phyloP scores from a whole-genome alignment of 805 yeast genomes.

The Candida pseudoglaebosa region DNA sequence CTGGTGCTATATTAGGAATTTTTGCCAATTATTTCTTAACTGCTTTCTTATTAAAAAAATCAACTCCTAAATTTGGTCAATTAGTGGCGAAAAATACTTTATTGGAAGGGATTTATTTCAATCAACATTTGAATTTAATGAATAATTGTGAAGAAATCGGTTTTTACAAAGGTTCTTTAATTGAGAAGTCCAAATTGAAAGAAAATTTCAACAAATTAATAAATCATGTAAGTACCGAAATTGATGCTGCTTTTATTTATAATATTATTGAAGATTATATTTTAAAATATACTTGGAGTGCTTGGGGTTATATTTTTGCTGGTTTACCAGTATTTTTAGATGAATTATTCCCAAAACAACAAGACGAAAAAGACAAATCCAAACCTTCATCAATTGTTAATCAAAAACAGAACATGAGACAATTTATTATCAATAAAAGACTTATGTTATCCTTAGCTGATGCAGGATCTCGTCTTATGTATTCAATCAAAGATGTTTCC shows the following conservation, averaged over 20 bases:
- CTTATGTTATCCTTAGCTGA: conserved; percentile 88
- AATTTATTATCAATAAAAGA: conserved; percentile 86
- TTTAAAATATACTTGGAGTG: conserved; percentile 91
- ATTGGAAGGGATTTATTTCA: conserved; percentile 85
- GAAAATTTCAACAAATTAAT: conserved; percentile 55
- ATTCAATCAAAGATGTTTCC: conserved; percentile 88
- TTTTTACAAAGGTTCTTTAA: conserved; percentile 81
- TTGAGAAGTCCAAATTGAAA: conserved; percentile 67
- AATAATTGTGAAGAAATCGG: conserved; percentile 92
- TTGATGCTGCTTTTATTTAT: conserved; percentile 60
- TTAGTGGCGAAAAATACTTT: conserved; percentile 68
- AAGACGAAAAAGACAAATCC: conserved; percentile 7
- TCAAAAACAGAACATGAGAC: conserved; percentile 69
- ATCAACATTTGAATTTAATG: conserved; percentile 78
- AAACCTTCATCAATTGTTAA: conserved; percentile 14
- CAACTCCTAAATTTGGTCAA: conserved; percentile 83
- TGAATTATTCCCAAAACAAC: conserved; percentile 32
- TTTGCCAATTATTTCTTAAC: conserved; percentile 77
- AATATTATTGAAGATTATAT: conserved; percentile 80
- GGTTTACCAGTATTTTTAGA: conserved; percentile 82
- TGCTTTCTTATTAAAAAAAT: conserved; percentile 64
- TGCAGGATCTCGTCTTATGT: conserved; percentile 93
- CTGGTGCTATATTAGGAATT: conserved; percentile 79
- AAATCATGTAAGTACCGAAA: conserved; percentile 50
- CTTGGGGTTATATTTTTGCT: conserved; percentile 87